Evolutionary conservation across 208 protist species (phyloP).

Genomic region (Trypanosomatidae sp.): DNA sequence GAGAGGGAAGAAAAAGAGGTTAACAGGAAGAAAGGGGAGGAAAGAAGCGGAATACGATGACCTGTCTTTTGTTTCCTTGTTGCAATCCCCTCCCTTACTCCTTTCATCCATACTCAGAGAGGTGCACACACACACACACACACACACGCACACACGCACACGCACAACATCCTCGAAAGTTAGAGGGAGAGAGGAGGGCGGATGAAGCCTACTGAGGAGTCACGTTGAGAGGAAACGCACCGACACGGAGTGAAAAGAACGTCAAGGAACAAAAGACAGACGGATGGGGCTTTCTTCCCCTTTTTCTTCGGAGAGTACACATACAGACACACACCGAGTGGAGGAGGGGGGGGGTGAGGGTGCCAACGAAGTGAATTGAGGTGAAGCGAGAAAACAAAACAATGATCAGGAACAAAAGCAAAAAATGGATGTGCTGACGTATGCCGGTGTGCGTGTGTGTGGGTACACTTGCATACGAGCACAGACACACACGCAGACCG

Average conservation of each 20-base stretch:
- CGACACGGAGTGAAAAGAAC: neutral
- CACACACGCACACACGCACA: neutral
- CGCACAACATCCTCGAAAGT: neutral
- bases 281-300: neutral
- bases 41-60: neutral
- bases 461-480: slow-evolving; percentile 6
- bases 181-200: neutral
- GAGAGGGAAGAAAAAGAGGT: neutral
- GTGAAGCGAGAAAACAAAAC: neutral
- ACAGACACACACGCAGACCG: neutral
- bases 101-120: neutral
- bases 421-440: slow-evolving; percentile 1
- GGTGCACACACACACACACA: neutral
- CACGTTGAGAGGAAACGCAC: neutral
- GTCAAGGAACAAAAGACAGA: neutral
- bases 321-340: neutral
- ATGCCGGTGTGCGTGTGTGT: neutral
- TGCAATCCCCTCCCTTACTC: neutral
- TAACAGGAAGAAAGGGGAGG: slow-evolving; percentile 1
- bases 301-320: neutral
- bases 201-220: neutral
- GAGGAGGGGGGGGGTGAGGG: neutral
- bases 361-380: neutral
- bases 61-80: neutral
- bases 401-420: neutral